phyloP scores from a whole-genome alignment of 1,284 basidiomycete genomes.

The Lignosus rhinocerotis region DNA sequence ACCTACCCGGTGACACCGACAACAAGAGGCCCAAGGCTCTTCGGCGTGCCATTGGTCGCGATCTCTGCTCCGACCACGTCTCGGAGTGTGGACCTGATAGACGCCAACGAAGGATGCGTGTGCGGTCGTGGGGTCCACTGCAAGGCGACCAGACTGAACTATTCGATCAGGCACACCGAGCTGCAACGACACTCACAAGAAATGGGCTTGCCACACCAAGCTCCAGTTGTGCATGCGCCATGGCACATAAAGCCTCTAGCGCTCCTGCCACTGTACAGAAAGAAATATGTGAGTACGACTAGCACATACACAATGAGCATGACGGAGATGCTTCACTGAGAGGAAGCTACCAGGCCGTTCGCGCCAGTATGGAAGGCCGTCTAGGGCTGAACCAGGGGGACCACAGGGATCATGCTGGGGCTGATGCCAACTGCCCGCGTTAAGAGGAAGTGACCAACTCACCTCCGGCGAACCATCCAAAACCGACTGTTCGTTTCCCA shows the following conservation, averaged over 20 bases:
- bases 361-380: neutral
- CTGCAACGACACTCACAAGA: slow-evolving; percentile 51
- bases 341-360: neutral
- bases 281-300: neutral
- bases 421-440: neutral
- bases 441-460: slow-evolving; percentile 22
- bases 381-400: neutral
- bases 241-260: slow-evolving; percentile 76
- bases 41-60: slow-evolving; percentile 58
- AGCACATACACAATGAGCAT: neutral
- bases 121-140: slow-evolving; percentile 83
- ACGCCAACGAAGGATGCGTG: slow-evolving; percentile 61
- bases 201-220: slow-evolving; percentile 82
- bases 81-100: slow-evolving; percentile 59
- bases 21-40: slow-evolving; percentile 71
- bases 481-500: slow-evolving; percentile 81
- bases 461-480: slow-evolving; percentile 90
- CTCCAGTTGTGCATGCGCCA: slow-evolving; percentile 78
- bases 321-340: neutral
- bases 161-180: neutral
- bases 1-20: slow-evolving; percentile 81
- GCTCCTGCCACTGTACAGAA: slow-evolving; percentile 72
- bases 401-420: neutral
- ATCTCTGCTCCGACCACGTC: slow-evolving; percentile 59
- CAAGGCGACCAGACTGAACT: neutral